Percentiles rank a stretch among this genome's conserved stretches.
These are phyloP conservation scores for Starmerella cellae DNA, from an alignment of 805 yeast species.

Conservation along the genomic window DNA sequence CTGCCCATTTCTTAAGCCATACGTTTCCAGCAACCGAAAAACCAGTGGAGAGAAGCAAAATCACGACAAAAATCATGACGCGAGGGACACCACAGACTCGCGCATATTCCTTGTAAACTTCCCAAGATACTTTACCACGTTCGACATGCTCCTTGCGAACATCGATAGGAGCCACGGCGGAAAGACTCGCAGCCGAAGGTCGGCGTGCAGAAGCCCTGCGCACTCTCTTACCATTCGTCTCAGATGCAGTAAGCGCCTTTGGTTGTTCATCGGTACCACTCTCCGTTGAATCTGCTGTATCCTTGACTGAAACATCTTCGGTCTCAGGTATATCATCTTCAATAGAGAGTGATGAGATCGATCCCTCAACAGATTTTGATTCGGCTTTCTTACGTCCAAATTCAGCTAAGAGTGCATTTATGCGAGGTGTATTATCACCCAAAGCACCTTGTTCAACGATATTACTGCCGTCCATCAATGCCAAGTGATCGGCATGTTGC, in stretches of 20 bases:
- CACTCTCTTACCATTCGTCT: background rate
- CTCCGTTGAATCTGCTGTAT: background rate
- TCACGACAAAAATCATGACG: constrained; percentile 44
- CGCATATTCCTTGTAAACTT: constrained; percentile 69
- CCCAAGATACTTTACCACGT: constrained; percentile 88
- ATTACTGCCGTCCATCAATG: constrained; percentile 45
- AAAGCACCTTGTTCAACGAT: constrained; percentile 29
- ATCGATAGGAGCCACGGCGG: constrained; percentile 20
- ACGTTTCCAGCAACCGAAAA: constrained; percentile 58
- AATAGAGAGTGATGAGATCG: background rate
- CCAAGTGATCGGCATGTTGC: constrained; percentile 55
- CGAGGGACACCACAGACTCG: constrained; percentile 66
- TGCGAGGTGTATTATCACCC: constrained; percentile 15
- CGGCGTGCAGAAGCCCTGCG: constrained; percentile 33
- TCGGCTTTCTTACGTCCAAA: constrained; percentile 13
- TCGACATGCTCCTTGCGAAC: constrained; percentile 60
- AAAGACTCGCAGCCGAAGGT: constrained; percentile 52
- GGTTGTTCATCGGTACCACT: constrained; percentile 18
- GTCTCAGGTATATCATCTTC: background rate
- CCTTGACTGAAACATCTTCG: background rate
- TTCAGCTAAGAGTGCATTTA: constrained; percentile 15
- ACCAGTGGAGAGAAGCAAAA: constrained; percentile 46
- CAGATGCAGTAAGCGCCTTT: constrained; percentile 19
- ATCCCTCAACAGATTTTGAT: background rate
- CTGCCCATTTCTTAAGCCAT: constrained; percentile 98